phyloP scores from a whole-genome alignment of 306 rosid genomes.

The Casuarina cunninghamiana region DNA sequence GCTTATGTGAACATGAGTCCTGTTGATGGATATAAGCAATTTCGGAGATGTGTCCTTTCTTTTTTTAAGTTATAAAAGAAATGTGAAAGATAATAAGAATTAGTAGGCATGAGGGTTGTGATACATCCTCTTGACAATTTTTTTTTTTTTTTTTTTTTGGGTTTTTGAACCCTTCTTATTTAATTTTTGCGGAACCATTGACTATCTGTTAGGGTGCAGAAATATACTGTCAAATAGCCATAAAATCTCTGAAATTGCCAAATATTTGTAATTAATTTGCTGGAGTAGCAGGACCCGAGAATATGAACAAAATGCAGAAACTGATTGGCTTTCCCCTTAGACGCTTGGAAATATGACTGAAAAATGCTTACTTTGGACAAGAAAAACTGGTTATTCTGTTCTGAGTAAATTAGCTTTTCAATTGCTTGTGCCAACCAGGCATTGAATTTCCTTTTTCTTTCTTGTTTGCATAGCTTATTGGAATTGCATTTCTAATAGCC shows the following conservation, averaged over 20 bases:
- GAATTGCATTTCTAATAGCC: neutral
- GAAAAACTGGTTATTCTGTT: neutral
- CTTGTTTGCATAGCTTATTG: neutral
- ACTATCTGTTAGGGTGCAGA: neutral
- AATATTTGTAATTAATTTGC: neutral
- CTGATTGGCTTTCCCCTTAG: neutral
- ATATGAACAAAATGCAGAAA: neutral
- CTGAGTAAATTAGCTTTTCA: neutral
- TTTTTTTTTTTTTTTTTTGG: too few relatives aligned
- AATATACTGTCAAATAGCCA: neutral
- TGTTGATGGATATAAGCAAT: neutral
- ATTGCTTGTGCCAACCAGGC: neutral
- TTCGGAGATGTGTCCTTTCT: neutral
- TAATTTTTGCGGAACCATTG: too few relatives aligned
- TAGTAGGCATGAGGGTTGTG: too few relatives aligned
- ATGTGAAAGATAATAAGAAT: too few relatives aligned
- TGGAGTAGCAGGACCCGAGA: neutral
- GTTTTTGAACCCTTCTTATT: too few relatives aligned
- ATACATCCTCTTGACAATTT: too few relatives aligned
- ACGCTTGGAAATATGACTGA: neutral
- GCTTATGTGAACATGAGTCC: neutral
- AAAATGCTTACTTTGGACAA: neutral
- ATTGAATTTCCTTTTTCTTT: neutral
- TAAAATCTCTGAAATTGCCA: neutral
- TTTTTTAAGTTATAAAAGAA: neutral